Percentiles rank a stretch among this genome's conserved stretches.
Conservation (phyloP, 768 basidiomycete species). For the Panaeolus papilionaceus region DNA sequence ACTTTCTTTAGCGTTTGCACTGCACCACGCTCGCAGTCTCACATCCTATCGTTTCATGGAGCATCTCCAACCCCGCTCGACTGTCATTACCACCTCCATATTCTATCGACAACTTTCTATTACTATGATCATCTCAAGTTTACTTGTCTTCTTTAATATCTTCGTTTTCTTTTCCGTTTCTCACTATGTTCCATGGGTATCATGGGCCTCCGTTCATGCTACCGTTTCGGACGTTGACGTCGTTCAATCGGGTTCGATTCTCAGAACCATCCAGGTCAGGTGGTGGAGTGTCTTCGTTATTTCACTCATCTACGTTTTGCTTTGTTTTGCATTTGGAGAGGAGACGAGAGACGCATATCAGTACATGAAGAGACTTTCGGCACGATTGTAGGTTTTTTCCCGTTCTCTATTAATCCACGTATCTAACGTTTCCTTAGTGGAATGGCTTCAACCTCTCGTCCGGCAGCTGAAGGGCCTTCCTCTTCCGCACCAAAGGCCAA, state of each 20-base stretch:
- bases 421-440: conserved; percentile 5
- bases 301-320: conserved; percentile 44
- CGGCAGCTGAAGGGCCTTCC: conserved; percentile 22
- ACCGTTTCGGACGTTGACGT: conserved; percentile 44
- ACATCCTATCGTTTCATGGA: conserved; percentile 33
- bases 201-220: conserved; percentile 54
- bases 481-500: conserved; percentile 25
- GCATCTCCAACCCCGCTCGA: conserved; percentile 45
- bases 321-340: conserved; percentile 44
- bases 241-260: conserved; percentile 24
- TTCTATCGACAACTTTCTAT: conserved; percentile 66
- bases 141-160: conserved; percentile 46
- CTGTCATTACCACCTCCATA: conserved; percentile 46
- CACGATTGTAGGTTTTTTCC: conserved; percentile 1
- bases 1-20: conserved; percentile 35
- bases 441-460: background rate
- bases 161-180: conserved; percentile 44
- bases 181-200: conserved; percentile 44
- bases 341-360: conserved; percentile 41
- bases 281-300: conserved; percentile 51
- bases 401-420: background rate
- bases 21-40: conserved; percentile 38
- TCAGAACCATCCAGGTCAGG: conserved; percentile 32
- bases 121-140: conserved; percentile 47
- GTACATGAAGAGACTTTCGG: conserved; percentile 37